Percentiles rank a stretch among this genome's conserved stretches.
Conservation (phyloP, 768 basidiomycete genomes). For the Russula compacta region DNA sequence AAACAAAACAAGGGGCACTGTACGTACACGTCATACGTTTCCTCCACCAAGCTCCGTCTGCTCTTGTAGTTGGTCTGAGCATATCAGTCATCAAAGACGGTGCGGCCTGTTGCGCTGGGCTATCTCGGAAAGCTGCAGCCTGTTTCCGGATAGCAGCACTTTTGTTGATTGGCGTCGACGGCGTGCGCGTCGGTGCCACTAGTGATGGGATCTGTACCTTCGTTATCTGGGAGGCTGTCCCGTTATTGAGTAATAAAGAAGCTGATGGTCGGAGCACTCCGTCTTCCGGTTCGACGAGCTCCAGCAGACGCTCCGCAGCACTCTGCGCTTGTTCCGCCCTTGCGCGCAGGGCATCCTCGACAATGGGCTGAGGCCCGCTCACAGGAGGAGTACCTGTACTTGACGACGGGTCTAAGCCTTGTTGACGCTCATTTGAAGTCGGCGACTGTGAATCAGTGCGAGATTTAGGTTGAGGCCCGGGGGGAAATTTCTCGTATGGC, state of each 20-base stretch:
- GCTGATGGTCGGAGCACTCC: constrained; percentile 25
- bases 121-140: constrained; percentile 75
- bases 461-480: constrained; percentile 28
- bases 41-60: constrained; percentile 79
- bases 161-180: constrained; percentile 58
- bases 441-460: constrained; percentile 45
- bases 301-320: constrained; percentile 79
- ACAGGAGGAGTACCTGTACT: constrained; percentile 38
- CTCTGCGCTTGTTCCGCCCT: constrained; percentile 91
- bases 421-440: constrained; percentile 37
- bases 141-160: constrained; percentile 53
- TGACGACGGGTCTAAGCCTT: constrained; percentile 46
- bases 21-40: constrained; percentile 63
- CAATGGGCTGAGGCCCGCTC: constrained; percentile 41
- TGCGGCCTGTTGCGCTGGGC: constrained; percentile 52
- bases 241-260: constrained; percentile 16
- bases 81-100: constrained; percentile 44
- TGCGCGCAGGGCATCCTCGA: constrained; percentile 81
- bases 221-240: constrained; percentile 33
- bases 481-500: constrained; percentile 45
- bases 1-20: background rate
- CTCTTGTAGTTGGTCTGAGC: constrained; percentile 40
- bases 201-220: constrained; percentile 32
- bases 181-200: constrained; percentile 31
- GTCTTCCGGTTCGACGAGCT: constrained; percentile 76